Base-by-base conservation (phyloP, 768 basidiomycete genomes). In the Mycena belliarum region DNA sequence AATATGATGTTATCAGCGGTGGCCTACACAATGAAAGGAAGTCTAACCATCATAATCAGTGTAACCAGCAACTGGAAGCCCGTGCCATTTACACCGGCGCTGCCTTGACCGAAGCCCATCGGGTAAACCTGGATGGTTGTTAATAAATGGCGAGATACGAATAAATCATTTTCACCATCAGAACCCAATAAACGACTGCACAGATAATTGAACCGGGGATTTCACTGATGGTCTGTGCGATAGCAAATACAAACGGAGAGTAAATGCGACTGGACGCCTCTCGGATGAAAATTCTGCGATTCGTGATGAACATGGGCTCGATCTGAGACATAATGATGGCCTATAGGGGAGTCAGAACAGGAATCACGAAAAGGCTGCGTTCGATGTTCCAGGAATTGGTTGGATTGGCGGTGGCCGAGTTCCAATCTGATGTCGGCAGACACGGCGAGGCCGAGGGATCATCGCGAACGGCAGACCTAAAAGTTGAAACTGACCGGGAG, bases 181-280 rank as follows among this genome's bases (percentile, higher is more conserved):
- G 20, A 12, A 45, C 52, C 52, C 52, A 53, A 33, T 53, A 53
- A 16, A 33, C 29, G 43, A 53, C 35, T 6, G 41, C 52, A 12
- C 41, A 44, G 20, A 53, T 29, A 18, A 56, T 49, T 3, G 57
- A 56, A 14, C 54, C 50, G 0, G 92, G 93, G 53, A 90, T 80
- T 71, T 96, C 93, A 41, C 91, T 87, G 15, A 91, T 68, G 24
- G 95, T 77, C 67, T 95, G 93, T 3, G 87, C 85, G 32, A 91
- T 80, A 28, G 92, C 89, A 68, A 95, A 95, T 21, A 93, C 90
- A 55, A 86, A 86, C 0, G 91, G 87, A 0, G 87, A 89, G 72
- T 95, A 95, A 66, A 95, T 94, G 58, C 89, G 83, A 73, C 89
- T 90, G 2, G 87, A 89, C 0, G 89, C 80, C 73, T 94, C 92